Conservation (phyloP, 2,329 filamentous ascomycete genomes). For the Ophiostoma himal-ulmi region DNA sequence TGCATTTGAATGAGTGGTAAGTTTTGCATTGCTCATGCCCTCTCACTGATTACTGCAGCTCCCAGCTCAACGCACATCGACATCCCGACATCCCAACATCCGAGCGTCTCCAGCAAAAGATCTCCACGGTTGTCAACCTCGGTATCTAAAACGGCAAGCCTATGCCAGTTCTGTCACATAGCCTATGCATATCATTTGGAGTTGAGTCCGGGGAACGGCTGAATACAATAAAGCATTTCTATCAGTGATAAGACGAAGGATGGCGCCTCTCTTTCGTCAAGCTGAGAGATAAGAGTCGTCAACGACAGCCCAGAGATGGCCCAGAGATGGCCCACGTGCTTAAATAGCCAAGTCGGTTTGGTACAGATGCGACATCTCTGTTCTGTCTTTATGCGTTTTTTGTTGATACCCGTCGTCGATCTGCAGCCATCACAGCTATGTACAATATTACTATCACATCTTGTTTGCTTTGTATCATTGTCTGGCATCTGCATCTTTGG, state of each 20-base stretch:
- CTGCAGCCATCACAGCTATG: background rate
- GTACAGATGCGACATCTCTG: conserved; percentile 1
- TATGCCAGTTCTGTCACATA: background rate
- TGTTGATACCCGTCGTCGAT: background rate
- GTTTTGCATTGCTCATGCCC: background rate
- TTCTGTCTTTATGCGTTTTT: background rate
- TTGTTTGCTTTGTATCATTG: background rate
- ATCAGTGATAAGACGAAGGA: background rate
- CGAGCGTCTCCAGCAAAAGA: background rate
- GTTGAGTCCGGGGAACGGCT: background rate
- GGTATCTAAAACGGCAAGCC: background rate
- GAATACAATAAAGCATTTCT: background rate
- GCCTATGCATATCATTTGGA: background rate
- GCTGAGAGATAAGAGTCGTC: background rate
- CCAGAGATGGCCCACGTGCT: conserved; percentile 1
- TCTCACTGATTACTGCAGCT: background rate
- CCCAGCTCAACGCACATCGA: background rate
- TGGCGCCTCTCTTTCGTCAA: background rate
- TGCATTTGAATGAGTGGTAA: background rate
- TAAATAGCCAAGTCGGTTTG: background rate
- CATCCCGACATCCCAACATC: no score
- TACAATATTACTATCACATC: background rate
- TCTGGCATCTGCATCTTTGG: background rate
- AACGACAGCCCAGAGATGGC: background rate
- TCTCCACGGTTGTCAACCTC: background rate